These are phyloP conservation scores for Trypanosoma scelopori DNA, from an alignment of 208 protist genomes.

Conservation along the genomic window DNA sequence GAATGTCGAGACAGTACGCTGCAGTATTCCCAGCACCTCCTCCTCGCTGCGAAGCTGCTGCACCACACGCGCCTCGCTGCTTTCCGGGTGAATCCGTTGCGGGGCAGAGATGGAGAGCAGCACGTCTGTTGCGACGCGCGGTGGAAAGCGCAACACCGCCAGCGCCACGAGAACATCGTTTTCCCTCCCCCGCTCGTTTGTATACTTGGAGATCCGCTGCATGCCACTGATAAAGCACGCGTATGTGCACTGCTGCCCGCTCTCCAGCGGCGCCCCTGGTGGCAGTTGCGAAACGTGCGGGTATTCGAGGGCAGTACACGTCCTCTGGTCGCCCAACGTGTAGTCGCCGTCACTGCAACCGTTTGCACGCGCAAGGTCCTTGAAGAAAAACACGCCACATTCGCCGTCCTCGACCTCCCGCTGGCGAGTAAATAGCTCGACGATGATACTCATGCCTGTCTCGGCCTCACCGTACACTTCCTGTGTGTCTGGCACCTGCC, in stretches of 20 bases:
- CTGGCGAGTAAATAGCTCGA: slow-evolving; percentile 69
- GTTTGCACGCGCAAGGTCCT: slow-evolving; percentile 66
- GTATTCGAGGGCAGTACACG: slow-evolving; percentile 32
- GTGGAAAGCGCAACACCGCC: slow-evolving; percentile 53
- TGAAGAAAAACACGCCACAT: slow-evolving; percentile 59
- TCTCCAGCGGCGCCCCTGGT: slow-evolving; percentile 3
- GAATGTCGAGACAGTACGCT: slow-evolving; percentile 35
- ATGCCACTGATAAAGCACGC: slow-evolving; percentile 43
- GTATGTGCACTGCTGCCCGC: slow-evolving; percentile 39
- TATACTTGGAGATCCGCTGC: slow-evolving; percentile 73
- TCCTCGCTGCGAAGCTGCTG: slow-evolving; percentile 37
- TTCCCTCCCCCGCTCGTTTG: slow-evolving; percentile 64
- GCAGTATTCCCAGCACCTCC: slow-evolving; percentile 39
- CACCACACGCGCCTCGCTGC: slow-evolving; percentile 56
- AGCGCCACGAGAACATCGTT: slow-evolving; percentile 64
- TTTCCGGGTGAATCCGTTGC: slow-evolving; percentile 46
- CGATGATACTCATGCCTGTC: slow-evolving; percentile 60
- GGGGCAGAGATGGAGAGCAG: slow-evolving; percentile 65
- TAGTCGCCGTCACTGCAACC: slow-evolving; percentile 30
- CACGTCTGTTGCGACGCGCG: slow-evolving; percentile 62
- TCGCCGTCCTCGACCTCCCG: slow-evolving; percentile 38
- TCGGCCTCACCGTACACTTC: slow-evolving; percentile 63
- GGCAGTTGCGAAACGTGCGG: slow-evolving; percentile 35
- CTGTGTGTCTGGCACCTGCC: slow-evolving; percentile 78
- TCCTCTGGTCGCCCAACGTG: slow-evolving; percentile 4